phyloP scores from a whole-genome alignment of 2,329 filamentous ascomycete genomes.

The Hymenoscyphus occultus region DNA sequence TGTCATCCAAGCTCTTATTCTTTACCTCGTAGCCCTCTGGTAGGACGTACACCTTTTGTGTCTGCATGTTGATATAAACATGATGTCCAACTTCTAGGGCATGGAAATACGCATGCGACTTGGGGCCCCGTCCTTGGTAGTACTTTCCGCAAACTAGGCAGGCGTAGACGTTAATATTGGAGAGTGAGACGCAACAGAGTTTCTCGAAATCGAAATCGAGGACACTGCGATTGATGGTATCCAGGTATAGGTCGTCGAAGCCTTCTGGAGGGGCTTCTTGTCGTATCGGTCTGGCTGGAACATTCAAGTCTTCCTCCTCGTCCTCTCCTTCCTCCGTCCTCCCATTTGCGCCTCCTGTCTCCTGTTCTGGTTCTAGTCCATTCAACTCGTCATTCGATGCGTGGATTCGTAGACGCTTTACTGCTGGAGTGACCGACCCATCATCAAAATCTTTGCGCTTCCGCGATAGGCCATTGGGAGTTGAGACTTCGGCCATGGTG shows the following conservation, averaged over 20 bases:
- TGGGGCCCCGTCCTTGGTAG: slow-evolving; percentile 88
- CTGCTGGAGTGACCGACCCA: slow-evolving; percentile 11
- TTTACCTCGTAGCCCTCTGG: slow-evolving; percentile 97
- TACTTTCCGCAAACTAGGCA: slow-evolving; percentile 98
- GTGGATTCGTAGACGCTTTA: slow-evolving; percentile 15
- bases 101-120: slow-evolving; percentile 97
- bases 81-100: slow-evolving; percentile 93
- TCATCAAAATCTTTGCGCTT: slow-evolving; percentile 18
- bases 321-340: slow-evolving; percentile 40
- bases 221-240: slow-evolving; percentile 89
- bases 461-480: slow-evolving; percentile 15
- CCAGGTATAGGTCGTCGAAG: slow-evolving; percentile 94
- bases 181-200: slow-evolving; percentile 90
- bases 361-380: slow-evolving; percentile 18
- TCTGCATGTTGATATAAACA: slow-evolving; percentile 97
- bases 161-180: slow-evolving; percentile 98
- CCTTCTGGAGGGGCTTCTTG: slow-evolving; percentile 80
- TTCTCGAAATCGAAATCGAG: slow-evolving; percentile 99
- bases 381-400: slow-evolving; percentile 8
- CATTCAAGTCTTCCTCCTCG: slow-evolving; percentile 36
- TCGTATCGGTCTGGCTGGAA: slow-evolving; percentile 51
- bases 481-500: slow-evolving; percentile 12
- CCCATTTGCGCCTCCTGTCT: slow-evolving; percentile 32
- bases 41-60: slow-evolving; percentile 84
- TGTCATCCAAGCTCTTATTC: slow-evolving; percentile 92